A percentile compares a stretch with the other conserved stretches of the same genome.
These are phyloP conservation scores for Pythium folliculosum DNA, from an alignment of 352 stramenopile genomes.

Conservation along the genomic window DNA sequence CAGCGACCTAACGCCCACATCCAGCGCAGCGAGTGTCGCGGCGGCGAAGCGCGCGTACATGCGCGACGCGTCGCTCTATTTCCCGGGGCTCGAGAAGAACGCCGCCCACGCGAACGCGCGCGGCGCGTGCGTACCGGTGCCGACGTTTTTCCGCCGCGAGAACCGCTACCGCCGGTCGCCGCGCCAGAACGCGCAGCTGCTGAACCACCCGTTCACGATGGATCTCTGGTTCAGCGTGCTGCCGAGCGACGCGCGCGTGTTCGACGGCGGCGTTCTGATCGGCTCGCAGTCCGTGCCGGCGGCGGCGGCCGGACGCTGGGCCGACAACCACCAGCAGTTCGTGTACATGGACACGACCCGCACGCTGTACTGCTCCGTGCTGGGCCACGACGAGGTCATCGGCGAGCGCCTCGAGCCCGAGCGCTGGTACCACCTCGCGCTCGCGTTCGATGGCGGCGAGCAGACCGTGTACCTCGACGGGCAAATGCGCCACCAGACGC, in stretches of 20 bases:
- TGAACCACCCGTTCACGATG: slow-evolving; percentile 26
- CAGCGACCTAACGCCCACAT: neutral
- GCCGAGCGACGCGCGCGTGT: slow-evolving; percentile 12
- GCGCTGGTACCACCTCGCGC: slow-evolving; percentile 20
- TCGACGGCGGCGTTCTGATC: slow-evolving; percentile 34
- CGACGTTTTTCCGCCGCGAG: slow-evolving; percentile 26
- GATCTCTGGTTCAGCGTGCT: slow-evolving; percentile 38
- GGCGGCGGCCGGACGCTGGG: slow-evolving; percentile 6
- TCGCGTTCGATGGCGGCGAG: slow-evolving; percentile 23
- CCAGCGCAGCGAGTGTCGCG: neutral
- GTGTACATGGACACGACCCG: slow-evolving; percentile 27
- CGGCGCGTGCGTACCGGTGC: slow-evolving; percentile 23
- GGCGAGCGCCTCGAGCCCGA: slow-evolving; percentile 9
- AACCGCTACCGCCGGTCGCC: slow-evolving; percentile 3
- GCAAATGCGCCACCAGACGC: neutral
- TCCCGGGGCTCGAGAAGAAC: slow-evolving; percentile 1
- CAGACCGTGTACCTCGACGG: slow-evolving; percentile 25
- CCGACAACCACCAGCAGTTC: slow-evolving; percentile 33
- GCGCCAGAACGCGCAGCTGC: neutral
- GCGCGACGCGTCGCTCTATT: slow-evolving; percentile 10
- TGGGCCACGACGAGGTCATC: slow-evolving; percentile 17
- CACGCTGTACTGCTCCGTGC: slow-evolving; percentile 36
- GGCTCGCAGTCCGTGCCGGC: slow-evolving; percentile 28
- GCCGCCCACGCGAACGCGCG: slow-evolving; percentile 9
- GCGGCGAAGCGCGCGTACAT: slow-evolving; percentile 17